Conservation (phyloP, 2,329 filamentous ascomycete genomes). For the Aspergillus quadricinctus region DNA sequence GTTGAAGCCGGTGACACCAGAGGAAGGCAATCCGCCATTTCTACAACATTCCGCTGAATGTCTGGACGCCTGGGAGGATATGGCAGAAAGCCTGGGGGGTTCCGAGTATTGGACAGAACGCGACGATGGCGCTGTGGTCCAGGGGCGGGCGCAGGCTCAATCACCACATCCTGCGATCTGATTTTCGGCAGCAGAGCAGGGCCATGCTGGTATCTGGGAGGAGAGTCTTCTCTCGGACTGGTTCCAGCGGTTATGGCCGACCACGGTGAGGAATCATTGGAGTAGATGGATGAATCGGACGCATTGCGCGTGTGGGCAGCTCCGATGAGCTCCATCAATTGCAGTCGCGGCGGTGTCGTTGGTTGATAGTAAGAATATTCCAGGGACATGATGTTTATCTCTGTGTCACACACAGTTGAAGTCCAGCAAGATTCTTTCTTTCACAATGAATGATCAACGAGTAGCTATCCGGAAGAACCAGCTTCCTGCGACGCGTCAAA, state of each 20-base stretch:
- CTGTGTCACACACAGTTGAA: not conserved
- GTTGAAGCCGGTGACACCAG: slow-evolving; percentile 45
- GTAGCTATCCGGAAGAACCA: slow-evolving; percentile 17
- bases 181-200: slow-evolving; percentile 81
- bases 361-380: slow-evolving; percentile 42
- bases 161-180: slow-evolving; percentile 74
- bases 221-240: slow-evolving; percentile 63
- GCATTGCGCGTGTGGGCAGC: slow-evolving; percentile 56
- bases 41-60: slow-evolving; percentile 43
- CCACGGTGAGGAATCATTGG: slow-evolving; percentile 64
- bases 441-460: not conserved
- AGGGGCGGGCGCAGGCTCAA: slow-evolving; percentile 53
- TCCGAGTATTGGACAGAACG: slow-evolving; percentile 51
- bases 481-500: slow-evolving; percentile 19
- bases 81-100: slow-evolving; percentile 46
- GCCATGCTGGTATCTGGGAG: slow-evolving; percentile 69
- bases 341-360: slow-evolving; percentile 39
- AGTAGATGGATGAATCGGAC: slow-evolving; percentile 63
- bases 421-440: not conserved
- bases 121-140: slow-evolving; percentile 55
- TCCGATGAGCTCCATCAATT: slow-evolving; percentile 29
- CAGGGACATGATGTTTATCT: slow-evolving; percentile 35
- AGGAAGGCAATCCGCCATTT: slow-evolving; percentile 41
- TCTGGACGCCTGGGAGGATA: slow-evolving; percentile 46
- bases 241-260: slow-evolving; percentile 64